These are phyloP conservation scores for Rhodotorula taiwanensis DNA, from an alignment of 768 basidiomycete genomes.

Conservation along the genomic window DNA sequence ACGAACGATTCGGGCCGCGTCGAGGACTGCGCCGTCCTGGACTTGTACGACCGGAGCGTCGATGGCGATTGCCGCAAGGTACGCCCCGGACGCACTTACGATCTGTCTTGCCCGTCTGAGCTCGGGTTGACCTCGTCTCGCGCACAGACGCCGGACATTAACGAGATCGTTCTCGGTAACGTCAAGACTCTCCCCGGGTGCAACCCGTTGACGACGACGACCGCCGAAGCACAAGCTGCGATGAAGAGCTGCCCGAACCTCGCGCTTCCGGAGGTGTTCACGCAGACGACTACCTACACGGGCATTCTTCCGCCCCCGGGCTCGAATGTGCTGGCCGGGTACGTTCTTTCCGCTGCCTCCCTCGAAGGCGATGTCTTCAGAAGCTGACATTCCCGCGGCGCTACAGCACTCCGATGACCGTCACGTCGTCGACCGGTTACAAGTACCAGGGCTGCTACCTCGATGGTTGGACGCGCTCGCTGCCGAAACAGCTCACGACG, in stretches of 20 bases:
- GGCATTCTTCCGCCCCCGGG: conserved; percentile 4
- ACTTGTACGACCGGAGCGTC: conserved; percentile 6
- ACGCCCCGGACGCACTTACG: neutral
- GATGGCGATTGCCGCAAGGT: too few relatives aligned
- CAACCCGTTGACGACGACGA: conserved; percentile 14
- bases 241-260: neutral
- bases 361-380: neutral
- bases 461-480: neutral
- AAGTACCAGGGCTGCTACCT: conserved; percentile 11
- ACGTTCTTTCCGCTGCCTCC: neutral
- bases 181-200: conserved; percentile 12
- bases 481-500: neutral
- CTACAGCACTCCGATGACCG: conserved; percentile 4
- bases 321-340: conserved; percentile 10
- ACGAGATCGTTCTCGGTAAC: conserved; percentile 3
- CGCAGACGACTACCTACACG: neutral
- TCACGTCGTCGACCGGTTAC: conserved; percentile 1
- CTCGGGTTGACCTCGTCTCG: too few relatives aligned
- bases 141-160: conserved; percentile 4
- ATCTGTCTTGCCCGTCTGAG: neutral
- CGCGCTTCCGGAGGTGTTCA: neutral
- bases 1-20: neutral
- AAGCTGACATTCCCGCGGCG: neutral
- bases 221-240: neutral
- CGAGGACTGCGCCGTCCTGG: conserved; percentile 15